phyloP scores from a whole-genome alignment of 306 rosid species.

The Spatholobus suberectus region DNA sequence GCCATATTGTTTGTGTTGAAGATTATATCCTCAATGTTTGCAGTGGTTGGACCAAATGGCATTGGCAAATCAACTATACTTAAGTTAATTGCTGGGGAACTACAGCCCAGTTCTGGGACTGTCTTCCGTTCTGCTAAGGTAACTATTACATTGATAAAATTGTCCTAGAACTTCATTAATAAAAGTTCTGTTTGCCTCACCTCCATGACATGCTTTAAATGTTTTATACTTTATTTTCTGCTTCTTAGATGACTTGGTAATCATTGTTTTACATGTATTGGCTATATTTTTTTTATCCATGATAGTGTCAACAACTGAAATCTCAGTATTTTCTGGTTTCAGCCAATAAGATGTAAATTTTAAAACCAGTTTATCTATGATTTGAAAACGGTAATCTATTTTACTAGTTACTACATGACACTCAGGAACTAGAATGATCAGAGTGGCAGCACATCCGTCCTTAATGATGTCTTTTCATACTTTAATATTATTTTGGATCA shows the following conservation, averaged over 20 bases:
- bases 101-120: slow-evolving; percentile 96
- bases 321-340: slow-evolving; percentile 21
- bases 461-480: slow-evolving; percentile 33
- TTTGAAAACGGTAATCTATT: slow-evolving; percentile 1
- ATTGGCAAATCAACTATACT: slow-evolving; percentile 99
- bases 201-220: slow-evolving; percentile 24
- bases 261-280: slow-evolving; percentile 26
- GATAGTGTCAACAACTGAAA: neutral
- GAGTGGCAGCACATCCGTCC: neutral
- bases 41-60: slow-evolving; percentile 99
- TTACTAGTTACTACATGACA: neutral
- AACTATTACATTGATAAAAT: slow-evolving; percentile 27
- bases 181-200: slow-evolving; percentile 15
- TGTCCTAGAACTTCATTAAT: slow-evolving; percentile 1
- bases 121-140: slow-evolving; percentile 99
- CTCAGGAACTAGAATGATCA: slow-evolving; percentile 19
- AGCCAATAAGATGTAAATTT: slow-evolving; percentile 23
- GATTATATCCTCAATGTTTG: slow-evolving; percentile 41
- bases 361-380: neutral
- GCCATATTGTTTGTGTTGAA: slow-evolving; percentile 35
- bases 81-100: slow-evolving; percentile 95
- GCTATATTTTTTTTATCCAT: neutral
- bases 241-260: slow-evolving; percentile 16
- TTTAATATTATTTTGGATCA: slow-evolving; percentile 32
- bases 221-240: slow-evolving; percentile 22